Evolutionary conservation across 345 rosid genomes (phyloP).

Genomic region (Eucalyptus polyanthemos): DNA sequence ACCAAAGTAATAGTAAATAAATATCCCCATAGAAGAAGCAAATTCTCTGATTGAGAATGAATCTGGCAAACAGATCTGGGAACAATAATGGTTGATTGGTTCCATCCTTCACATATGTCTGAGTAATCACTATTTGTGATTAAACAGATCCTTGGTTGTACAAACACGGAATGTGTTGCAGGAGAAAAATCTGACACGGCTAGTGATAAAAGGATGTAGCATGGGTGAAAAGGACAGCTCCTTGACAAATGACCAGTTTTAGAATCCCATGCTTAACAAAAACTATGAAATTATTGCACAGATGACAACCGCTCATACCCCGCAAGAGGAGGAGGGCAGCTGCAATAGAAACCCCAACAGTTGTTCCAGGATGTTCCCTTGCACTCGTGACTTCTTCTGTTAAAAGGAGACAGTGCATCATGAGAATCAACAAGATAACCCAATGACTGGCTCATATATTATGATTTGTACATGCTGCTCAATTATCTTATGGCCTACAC

Average conservation of each 20-base stretch:
- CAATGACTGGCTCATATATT: background rate
- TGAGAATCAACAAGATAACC: background rate
- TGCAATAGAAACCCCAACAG: slow-evolving; percentile 51
- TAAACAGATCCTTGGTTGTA: background rate
- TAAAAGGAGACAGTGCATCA: background rate
- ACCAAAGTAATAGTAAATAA: background rate
- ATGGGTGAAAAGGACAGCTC: background rate
- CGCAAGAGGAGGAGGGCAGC: slow-evolving; percentile 61
- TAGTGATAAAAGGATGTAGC: background rate
- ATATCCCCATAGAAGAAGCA: background rate
- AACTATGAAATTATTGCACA: background rate
- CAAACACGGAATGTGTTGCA: background rate
- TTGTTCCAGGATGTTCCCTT: slow-evolving; percentile 62
- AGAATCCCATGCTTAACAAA: background rate
- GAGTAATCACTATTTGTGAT: background rate
- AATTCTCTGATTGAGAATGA: background rate
- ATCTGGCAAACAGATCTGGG: background rate
- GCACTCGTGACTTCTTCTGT: slow-evolving; percentile 52
- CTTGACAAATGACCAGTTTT: background rate
- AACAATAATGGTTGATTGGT: background rate
- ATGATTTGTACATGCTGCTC: background rate
- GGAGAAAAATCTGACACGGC: background rate
- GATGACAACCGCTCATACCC: slow-evolving; percentile 18
- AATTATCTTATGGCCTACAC: background rate
- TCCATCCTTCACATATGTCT: background rate